Evolutionary conservation across 2,329 filamentous ascomycete species (phyloP), one percentile per base, ranked within the genome.

Genomic region (Colletotrichum orbiculare): DNA sequence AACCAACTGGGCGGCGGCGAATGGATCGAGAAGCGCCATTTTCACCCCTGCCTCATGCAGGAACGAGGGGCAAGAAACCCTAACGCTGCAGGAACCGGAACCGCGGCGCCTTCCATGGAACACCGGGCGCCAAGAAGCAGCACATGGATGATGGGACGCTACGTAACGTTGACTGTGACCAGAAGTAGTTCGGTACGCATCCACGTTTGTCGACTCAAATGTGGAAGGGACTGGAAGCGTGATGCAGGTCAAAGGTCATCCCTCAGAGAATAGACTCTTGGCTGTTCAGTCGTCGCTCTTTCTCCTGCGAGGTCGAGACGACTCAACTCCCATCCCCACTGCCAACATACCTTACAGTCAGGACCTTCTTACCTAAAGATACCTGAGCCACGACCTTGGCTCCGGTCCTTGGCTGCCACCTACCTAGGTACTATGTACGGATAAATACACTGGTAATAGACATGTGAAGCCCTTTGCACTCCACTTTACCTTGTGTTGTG

Each of bases 21-120:
- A 59, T 53, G 17, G 42, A 60, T 13, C 52, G 47, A 54, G 50
- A 64, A 66, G 64, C 64, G 64, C 64, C 60, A 66, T 66, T 66
- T 66, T 64, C 64, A 54, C 54, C 64, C 64, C 60, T 66, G 64
- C 42, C 49, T 64, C 47, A 66, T 64, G 64, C 64, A 66, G 60
- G 64, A 54, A 66, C 64, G 54, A 45, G 60, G 58, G 60, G 42
- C 35, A n/a, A 66, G 25, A 25, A 25, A 25, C 25, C 25, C 25
- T 4, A 63, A 57, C 42, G 49, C 64, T 66, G 64, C 64, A 66
- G 64, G 64, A 66, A 66, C 64, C 64, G 54, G 60, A 49, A 66
- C 53, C 25, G 49, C 63, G 58, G 53, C 63, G 47, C 59, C 46
- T 34, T 53, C 63, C 57, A 53, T 52, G 52, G 62, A 62, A 45